These are phyloP conservation scores for Candida ficus DNA, from an alignment of 805 yeast species.

Conservation along the genomic window DNA sequence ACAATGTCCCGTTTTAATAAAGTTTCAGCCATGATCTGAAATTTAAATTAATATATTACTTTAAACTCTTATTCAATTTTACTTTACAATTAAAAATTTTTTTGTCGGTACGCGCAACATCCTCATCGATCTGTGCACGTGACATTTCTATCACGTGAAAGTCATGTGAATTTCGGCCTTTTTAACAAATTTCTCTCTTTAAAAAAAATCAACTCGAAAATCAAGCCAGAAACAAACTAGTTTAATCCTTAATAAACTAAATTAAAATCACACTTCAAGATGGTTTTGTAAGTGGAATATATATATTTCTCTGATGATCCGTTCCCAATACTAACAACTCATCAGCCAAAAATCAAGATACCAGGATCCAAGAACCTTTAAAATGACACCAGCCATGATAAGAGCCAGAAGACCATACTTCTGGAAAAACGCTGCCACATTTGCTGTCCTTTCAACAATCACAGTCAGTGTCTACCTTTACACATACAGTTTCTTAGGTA, in stretches of 20 bases:
- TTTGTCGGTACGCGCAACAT: slow-evolving; percentile 1
- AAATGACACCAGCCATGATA: slow-evolving; percentile 90
- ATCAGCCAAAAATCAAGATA: slow-evolving; percentile 36
- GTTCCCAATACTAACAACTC: background rate
- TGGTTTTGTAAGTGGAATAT: slow-evolving; percentile 12
- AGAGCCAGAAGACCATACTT: slow-evolving; percentile 88
- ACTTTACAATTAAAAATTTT: background rate
- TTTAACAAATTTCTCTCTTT: no score
- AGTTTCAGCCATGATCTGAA: slow-evolving; percentile 2
- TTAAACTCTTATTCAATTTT: background rate
- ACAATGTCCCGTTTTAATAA: slow-evolving; percentile 12
- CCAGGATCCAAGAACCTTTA: slow-evolving; percentile 64
- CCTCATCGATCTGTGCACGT: slow-evolving; percentile 1
- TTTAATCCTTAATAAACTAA: background rate
- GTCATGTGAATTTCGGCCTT: background rate
- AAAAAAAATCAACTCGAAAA: background rate
- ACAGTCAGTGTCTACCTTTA: slow-evolving; percentile 61
- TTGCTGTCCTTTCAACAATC: slow-evolving; percentile 54
- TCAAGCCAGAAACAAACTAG: background rate
- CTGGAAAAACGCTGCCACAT: slow-evolving; percentile 64
- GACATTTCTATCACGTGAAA: slow-evolving; percentile 4
- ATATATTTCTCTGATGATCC: background rate
- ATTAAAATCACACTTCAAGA: background rate
- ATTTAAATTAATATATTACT: background rate
- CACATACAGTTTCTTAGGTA: slow-evolving; percentile 61